Evolutionary conservation across 192 early-diverging fungal species (phyloP).

Genomic region (Coemansia sp.): DNA sequence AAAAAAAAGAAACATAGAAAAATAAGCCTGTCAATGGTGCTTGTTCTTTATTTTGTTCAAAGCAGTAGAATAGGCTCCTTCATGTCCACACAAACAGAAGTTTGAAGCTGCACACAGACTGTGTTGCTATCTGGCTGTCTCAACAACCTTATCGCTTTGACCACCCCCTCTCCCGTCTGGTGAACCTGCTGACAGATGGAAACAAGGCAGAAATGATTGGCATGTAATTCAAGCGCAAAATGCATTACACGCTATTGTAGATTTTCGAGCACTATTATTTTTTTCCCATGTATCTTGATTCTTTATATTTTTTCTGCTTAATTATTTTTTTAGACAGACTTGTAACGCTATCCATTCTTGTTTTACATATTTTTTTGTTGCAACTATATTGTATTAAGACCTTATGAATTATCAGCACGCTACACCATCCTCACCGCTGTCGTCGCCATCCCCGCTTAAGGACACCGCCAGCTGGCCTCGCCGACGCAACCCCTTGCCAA

Average conservation of each 20-base stretch:
- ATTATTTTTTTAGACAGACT: neutral
- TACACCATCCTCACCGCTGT: neutral
- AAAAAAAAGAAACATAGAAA: neutral
- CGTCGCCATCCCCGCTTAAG: conserved; percentile 1
- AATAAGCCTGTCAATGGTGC: neutral
- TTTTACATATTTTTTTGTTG: neutral
- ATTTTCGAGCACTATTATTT: neutral
- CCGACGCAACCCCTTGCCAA: conserved; percentile 43
- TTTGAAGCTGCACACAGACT: too few species aligned
- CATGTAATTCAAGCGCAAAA: neutral
- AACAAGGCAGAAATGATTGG: neutral
- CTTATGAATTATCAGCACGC: neutral
- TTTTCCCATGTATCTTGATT: neutral
- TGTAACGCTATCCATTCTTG: too few species aligned
- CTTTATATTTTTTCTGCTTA: neutral
- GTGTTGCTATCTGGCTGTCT: too few species aligned
- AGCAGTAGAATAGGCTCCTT: neutral
- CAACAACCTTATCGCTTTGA: too few species aligned
- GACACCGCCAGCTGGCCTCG: conserved; percentile 30
- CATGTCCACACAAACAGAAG: too few species aligned
- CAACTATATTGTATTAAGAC: neutral
- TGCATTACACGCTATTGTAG: neutral
- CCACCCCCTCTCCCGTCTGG: too few species aligned
- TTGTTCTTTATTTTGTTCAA: neutral
- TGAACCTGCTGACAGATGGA: too few species aligned